These are phyloP conservation scores for Sarocladiaceae sp. DNA, from an alignment of 2,329 filamentous ascomycete genomes.

Conservation along the genomic window DNA sequence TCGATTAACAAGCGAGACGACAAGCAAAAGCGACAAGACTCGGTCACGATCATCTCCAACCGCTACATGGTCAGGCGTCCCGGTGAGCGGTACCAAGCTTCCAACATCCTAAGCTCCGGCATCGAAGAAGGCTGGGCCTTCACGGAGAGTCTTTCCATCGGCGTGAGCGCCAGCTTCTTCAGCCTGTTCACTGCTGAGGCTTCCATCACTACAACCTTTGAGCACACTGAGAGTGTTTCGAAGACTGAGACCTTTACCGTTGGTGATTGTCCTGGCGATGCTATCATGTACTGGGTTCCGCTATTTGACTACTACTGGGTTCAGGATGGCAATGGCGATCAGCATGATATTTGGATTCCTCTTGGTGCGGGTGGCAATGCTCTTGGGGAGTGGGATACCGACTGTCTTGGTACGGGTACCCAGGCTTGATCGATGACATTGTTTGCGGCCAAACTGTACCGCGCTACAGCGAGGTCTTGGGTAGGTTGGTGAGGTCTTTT, in stretches of 20 bases:
- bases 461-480: no score
- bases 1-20: no score
- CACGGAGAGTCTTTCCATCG: neutral
- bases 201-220: neutral
- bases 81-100: neutral
- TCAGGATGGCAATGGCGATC: neutral
- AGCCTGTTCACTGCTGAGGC: neutral
- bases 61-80: no score
- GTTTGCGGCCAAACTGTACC: no score
- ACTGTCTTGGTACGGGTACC: neutral
- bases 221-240: neutral
- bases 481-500: no score
- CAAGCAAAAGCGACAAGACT: no score
- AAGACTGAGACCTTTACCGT: neutral
- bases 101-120: neutral
- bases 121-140: neutral
- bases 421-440: no score
- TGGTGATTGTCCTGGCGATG: neutral
- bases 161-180: neutral
- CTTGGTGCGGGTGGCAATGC: neutral
- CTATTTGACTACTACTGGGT: neutral
- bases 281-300: neutral
- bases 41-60: no score
- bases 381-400: neutral
- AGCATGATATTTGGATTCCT: neutral